Evolutionary conservation across 2,329 filamentous ascomycete genomes (phyloP).

Genomic region (Phaeophleospora eucalypticola): DNA sequence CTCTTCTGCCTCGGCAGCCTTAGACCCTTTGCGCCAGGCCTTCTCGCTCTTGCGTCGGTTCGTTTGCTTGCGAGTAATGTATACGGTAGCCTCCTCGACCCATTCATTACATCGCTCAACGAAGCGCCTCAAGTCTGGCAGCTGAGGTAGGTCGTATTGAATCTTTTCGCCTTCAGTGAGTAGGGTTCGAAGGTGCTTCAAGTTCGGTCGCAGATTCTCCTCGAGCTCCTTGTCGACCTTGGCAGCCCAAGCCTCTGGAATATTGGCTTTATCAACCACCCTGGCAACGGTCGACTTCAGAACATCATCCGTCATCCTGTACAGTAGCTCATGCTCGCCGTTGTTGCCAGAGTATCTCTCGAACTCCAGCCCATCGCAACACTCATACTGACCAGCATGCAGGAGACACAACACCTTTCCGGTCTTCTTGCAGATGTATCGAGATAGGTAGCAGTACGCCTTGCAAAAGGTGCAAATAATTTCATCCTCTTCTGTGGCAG

Average conservation of each 20-base stretch:
- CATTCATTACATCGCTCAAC: constrained; percentile 96
- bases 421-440: constrained; percentile 78
- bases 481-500: constrained; percentile 81
- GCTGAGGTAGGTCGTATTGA: constrained; percentile 78
- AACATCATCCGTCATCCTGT: constrained; percentile 69
- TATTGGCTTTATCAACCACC: constrained; percentile 77
- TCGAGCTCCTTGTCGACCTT: constrained; percentile 83
- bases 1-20: constrained; percentile 74
- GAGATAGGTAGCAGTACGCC: constrained; percentile 82
- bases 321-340: constrained; percentile 66
- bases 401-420: constrained; percentile 78
- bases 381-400: constrained; percentile 76
- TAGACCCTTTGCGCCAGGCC: constrained; percentile 71
- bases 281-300: constrained; percentile 66
- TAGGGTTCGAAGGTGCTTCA: constrained; percentile 79
- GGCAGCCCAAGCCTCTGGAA: constrained; percentile 84
- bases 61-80: constrained; percentile 95
- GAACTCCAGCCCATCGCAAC: constrained; percentile 65
- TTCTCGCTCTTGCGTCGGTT: constrained; percentile 94
- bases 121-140: constrained; percentile 78
- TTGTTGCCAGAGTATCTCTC: constrained; percentile 58
- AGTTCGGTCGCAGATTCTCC: constrained; percentile 75
- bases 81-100: constrained; percentile 94
- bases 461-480: constrained; percentile 92
- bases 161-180: constrained; percentile 95